Conservation (phyloP, 2,329 filamentous ascomycete species). For the Coleophoma crateriformis region DNA sequence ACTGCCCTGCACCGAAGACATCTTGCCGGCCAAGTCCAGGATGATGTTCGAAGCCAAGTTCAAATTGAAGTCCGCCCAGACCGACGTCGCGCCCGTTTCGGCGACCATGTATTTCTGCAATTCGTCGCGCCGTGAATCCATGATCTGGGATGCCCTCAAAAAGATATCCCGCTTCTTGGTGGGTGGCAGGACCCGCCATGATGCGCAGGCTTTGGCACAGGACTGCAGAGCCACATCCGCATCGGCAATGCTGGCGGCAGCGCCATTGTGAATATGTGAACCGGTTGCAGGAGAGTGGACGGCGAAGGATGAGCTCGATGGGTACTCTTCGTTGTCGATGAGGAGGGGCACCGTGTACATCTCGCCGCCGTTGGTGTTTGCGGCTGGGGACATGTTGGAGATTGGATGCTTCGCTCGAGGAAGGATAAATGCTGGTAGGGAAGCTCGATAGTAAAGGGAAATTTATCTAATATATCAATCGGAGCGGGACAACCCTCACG, state of each 20-base stretch:
- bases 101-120: constrained; percentile 50
- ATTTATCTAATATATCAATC: too few relatives aligned
- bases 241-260: constrained; percentile 48
- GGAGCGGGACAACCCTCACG: too few relatives aligned
- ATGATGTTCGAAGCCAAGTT: constrained; percentile 30
- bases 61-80: constrained; percentile 35
- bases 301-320: constrained; percentile 42
- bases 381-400: too few relatives aligned
- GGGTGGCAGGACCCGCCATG: constrained; percentile 62
- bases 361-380: too few relatives aligned
- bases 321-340: constrained; percentile 38
- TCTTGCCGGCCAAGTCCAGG: constrained; percentile 36
- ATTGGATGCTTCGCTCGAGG: too few relatives aligned
- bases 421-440: too few relatives aligned
- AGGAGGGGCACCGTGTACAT: constrained; percentile 31
- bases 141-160: constrained; percentile 59
- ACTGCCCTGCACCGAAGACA: constrained; percentile 28
- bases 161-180: constrained; percentile 62
- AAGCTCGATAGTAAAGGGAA: too few relatives aligned
- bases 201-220: constrained; percentile 61
- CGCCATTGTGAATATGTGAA: constrained; percentile 47
- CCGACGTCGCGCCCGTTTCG: constrained; percentile 39
- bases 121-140: constrained; percentile 47
- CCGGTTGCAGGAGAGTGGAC: constrained; percentile 51
- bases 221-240: constrained; percentile 46